Base-by-base conservation (phyloP, 1,284 basidiomycete species). In the Afroboletus lepidellus region DNA sequence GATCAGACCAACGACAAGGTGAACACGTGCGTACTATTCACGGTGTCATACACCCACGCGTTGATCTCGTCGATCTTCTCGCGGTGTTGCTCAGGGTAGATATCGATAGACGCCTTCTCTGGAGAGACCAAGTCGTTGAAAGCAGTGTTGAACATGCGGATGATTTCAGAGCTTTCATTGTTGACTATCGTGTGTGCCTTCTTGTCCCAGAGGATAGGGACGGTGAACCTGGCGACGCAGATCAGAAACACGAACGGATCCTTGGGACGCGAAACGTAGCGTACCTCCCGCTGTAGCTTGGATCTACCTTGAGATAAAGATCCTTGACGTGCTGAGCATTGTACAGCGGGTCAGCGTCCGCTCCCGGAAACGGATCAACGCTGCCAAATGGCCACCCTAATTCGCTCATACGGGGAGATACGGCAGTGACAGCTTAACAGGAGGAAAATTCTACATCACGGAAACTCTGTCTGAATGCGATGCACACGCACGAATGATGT, bases 121-220 rank as follows among this genome's bases (percentile, higher is more conserved):
- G 76, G 69, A 0, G 87, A 77, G 5, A 96, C 55, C 21, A 87
- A 60, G 7, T 84, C 74, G 69, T 96, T 86, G 75, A 97, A 96
- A 8, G 80, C 87, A 8, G 79, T 77, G 72, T 97, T 97, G 72
- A 98, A 81, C 41, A 94, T 90, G 49, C 96, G 86, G 62, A 98
- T 94, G 64, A 98, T 94, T 72, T 97, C 94, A 1, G 88, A 86
- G 58, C 87, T 91, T 69, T 98, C 94, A 70, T 97, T 99, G 76
- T 92, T 97, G 51, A 99, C 97, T 60, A 99, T 91, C 33, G 90
- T 93, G 52, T 87, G 73, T 36, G 71, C 75, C 72, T 97, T 91
- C 76, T 87, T 96, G 76, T 98, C 97, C 92, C 94, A 99, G 2
- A 98, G 75, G 44, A 95, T 75, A n/a, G 96, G 95, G 3, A 95